Evolutionary conservation across 148 eudicot genomes (phyloP).

Genomic region (Nyssa sinensis): DNA sequence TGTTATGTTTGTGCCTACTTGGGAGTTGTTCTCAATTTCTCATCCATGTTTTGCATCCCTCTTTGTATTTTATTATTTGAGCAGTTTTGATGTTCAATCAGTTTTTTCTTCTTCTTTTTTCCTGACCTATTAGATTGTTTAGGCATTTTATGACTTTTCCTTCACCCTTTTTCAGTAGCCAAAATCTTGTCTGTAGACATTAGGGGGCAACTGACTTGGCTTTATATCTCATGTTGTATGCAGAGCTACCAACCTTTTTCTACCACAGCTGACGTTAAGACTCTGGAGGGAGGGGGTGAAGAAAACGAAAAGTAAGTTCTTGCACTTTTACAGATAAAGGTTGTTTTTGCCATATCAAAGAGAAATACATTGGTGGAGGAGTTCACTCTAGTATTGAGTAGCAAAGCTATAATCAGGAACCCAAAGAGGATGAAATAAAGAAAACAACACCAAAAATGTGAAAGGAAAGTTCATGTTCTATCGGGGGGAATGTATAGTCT

Average conservation of each 20-base stretch:
- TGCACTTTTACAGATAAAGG: neutral
- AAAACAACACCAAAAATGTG: neutral
- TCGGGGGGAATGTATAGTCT: neutral
- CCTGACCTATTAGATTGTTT: neutral
- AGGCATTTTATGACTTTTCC: neutral
- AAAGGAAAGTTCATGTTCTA: no score
- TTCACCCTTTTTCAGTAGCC: neutral
- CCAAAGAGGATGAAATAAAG: neutral
- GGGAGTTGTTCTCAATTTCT: neutral
- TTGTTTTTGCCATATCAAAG: no score
- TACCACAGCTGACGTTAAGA: constrained; percentile 37
- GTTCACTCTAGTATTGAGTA: no score
- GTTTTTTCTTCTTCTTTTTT: no score
- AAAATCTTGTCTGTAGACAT: neutral
- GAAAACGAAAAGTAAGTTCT: constrained; percentile 43
- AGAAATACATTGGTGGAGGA: no score
- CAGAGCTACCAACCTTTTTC: constrained; percentile 43
- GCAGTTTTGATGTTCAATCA: no score
- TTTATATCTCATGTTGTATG: constrained; percentile 3
- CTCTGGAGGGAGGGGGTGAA: constrained; percentile 32
- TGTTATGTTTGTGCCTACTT: neutral
- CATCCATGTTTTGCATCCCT: neutral
- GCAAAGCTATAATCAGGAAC: neutral
- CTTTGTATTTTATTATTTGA: no score
- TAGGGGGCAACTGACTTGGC: neutral